Conservation (phyloP, 2,329 filamentous ascomycete genomes). For the Cercospora zeina region DNA sequence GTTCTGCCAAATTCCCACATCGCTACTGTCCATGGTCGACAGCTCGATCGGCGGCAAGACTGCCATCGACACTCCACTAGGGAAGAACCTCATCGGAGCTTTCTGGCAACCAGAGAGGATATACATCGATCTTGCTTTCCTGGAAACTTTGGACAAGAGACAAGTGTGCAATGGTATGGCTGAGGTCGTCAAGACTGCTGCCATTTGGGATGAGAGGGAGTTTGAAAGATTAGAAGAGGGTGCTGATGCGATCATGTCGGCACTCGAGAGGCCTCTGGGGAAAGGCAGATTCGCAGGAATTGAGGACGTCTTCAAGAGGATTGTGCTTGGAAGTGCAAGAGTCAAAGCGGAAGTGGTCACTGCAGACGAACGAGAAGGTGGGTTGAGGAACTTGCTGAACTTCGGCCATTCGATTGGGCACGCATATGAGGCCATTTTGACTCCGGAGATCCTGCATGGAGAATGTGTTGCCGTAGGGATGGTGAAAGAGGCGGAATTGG, state of each 20-base stretch:
- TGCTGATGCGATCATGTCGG: constrained; percentile 71
- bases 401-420: constrained; percentile 98
- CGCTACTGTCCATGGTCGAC: constrained; percentile 94
- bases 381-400: constrained; percentile 89
- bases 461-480: constrained; percentile 97
- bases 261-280: constrained; percentile 62
- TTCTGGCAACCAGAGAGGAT: constrained; percentile 96
- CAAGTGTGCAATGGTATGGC: constrained; percentile 99
- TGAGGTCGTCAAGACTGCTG: constrained; percentile 82
- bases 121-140: constrained; percentile 89
- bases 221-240: constrained; percentile 83
- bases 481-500: constrained; percentile 95
- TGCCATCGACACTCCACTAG: constrained; percentile 91
- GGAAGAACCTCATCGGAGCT: constrained; percentile 92
- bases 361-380: constrained; percentile 89
- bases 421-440: constrained; percentile 91
- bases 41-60: constrained; percentile 98
- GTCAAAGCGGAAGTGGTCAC: constrained; percentile 96
- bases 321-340: constrained; percentile 85
- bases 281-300: constrained; percentile 68
- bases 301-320: constrained; percentile 50
- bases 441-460: constrained; percentile 91
- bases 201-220: constrained; percentile 88
- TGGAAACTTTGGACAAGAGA: constrained; percentile 83
- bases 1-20: constrained; percentile 95